Conservation (phyloP, 148 eudicot genomes). For the Cornus kousa region DNA sequence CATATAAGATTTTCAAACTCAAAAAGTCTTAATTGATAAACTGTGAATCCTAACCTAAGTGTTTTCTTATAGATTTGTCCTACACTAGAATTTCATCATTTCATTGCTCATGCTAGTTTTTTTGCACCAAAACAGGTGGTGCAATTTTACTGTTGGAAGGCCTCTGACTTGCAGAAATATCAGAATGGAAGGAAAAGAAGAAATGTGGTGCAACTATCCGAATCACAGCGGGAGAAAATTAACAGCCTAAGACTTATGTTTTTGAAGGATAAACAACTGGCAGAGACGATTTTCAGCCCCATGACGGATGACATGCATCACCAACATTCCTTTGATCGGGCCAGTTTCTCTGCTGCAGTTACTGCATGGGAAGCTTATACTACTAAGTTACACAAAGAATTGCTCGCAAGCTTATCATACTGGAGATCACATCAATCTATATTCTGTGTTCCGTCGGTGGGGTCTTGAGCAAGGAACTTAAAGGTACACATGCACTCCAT, state of each 20-base stretch:
- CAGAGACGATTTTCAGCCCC: slow-evolving; percentile 27
- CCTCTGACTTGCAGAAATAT: slow-evolving; percentile 22
- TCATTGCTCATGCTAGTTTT: not conserved
- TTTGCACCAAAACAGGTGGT: slow-evolving; percentile 51
- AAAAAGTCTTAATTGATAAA: not conserved
- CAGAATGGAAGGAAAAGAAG: slow-evolving; percentile 13
- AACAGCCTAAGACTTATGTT: slow-evolving; percentile 28
- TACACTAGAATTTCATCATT: not conserved
- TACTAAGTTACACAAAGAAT: slow-evolving; percentile 37
- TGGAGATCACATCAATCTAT: slow-evolving; percentile 63
- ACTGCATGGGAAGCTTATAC: slow-evolving; percentile 63
- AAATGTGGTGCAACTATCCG: slow-evolving; percentile 37
- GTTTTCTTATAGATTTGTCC: not conserved
- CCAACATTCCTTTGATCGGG: slow-evolving; percentile 37
- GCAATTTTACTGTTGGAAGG: slow-evolving; percentile 73
- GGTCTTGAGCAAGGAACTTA: slow-evolving; percentile 4
- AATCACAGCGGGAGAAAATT: slow-evolving; percentile 36
- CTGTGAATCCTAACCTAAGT: not conserved
- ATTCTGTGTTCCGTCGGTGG: slow-evolving; percentile 32
- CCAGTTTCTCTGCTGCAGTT: slow-evolving; percentile 48
- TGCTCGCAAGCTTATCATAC: slow-evolving; percentile 49
- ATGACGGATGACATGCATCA: not conserved
- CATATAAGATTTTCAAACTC: too few relatives aligned
- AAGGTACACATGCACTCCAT: not conserved
- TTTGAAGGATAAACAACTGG: slow-evolving; percentile 39